Base-by-base conservation (phyloP, 345 rosid genomes). In the Melaleuca quinquenervia region DNA sequence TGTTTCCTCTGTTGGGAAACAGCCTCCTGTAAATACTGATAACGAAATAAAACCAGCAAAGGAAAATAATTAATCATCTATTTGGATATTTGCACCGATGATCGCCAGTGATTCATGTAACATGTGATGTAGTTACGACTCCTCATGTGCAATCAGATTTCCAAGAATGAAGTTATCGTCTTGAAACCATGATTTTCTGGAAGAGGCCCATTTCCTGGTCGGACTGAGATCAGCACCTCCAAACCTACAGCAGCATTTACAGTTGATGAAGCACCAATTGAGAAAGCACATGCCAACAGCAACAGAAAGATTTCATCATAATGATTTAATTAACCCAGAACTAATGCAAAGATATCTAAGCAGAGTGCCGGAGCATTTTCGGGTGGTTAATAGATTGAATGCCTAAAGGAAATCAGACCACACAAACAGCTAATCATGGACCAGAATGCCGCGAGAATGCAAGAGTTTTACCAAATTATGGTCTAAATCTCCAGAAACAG, bases 181-280 rank as follows among this genome's bases (percentile, higher is more conserved):
- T 90, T 89, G 95, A 95, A 95, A 75, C 92, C 94, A 4, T 93
- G 96, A 87, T 91, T 94, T 87, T 91, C 94, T 0, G 93, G 96
- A 70, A 93, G 87, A 22, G 95, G 88, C 75, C 90, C 92, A 60
- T 94, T 95, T 85, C 96, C 98, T 45, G 96, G 95, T 54, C 96
- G 93, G 87, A 94, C 70, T 10, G 94, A 93, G 89, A 94, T 88
- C 82, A 89, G 82, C 86, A 89, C 95, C 90, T 94, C 92, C 90
- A 93, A 84, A 85, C 96, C 98, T 93, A 41, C 36, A 82, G 60
- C 76, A 82, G 83, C 8, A 84, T 11, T 12, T 60, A 85, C 0
- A 70, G 80, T 70, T 11, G 80, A 70, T 70, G 80, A 32, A 70
- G 12, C 26, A 36, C 54, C 6, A 27, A 83, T 36, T 41, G 27